Evolutionary conservation across 768 basidiomycete species (phyloP), one percentile per base, ranked within the genome.

Genomic region (Tylopilus intermedius): DNA sequence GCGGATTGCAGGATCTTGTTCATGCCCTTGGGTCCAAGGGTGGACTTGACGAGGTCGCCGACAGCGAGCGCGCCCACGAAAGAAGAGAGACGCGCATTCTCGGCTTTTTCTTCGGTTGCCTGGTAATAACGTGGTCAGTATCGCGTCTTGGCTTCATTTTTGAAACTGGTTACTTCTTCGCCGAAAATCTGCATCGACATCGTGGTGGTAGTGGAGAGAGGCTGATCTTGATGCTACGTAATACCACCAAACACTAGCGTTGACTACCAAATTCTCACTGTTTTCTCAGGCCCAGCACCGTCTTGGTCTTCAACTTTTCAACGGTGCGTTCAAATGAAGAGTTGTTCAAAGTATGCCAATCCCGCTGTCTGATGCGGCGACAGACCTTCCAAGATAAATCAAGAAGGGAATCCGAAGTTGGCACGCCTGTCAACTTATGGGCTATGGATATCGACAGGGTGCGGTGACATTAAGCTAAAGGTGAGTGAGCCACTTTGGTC

Each of bases 1-100:
- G 72, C 83, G 2, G 92, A 94, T 71, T 94, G 95, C 14, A 99
- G 82, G 57, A 99, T 98, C 77, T 98, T 98, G 84, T 97, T 98
- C 95, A 98, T 99, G 50, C 96, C 96, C 72, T 99, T 98, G 22
- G 96, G 96, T 8, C 96, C 96, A 2, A 99, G 80, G 8, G 96
- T 99, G 1, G 94, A 95, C 74, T 98, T 98, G 64, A 99, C 95
- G 59, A 99, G 84, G 75, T 99, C 96, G 40, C 96, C 96, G 32
- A 99, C 79, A 0, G 96, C 96, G 61, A 96, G 83, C 6, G 96
- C 95, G 32, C 96, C 96, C 50, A 99, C 90, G 71, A 99, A 99
- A 3, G 93, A 95, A 4, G 94, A 94, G 59, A 99, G 85, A 72
- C 95, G 91, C 68, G 95, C 95, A 79, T 94, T 92, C 75, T 97